Conservation (phyloP, 2,329 filamentous ascomycete genomes). For the Trichocomaceae sp. region DNA sequence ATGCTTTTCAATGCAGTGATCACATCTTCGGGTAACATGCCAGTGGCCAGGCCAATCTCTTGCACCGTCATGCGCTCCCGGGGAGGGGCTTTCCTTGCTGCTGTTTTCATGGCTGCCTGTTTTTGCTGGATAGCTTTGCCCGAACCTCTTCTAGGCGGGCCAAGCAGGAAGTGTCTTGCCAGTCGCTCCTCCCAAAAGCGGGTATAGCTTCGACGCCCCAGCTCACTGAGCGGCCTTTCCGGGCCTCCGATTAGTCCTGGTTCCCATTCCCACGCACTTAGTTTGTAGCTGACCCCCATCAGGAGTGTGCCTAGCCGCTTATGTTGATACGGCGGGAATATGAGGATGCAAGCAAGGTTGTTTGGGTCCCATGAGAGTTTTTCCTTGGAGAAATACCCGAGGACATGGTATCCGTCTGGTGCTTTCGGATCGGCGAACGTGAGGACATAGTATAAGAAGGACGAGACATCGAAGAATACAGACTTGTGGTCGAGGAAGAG, state of each 20-base stretch:
- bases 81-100: constrained; percentile 12
- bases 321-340: constrained; percentile 93
- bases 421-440: constrained; percentile 59
- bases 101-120: constrained; percentile 41
- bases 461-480: constrained; percentile 92
- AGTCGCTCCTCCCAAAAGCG: constrained; percentile 84
- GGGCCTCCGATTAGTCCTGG: constrained; percentile 73
- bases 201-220: constrained; percentile 74
- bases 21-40: constrained; percentile 80
- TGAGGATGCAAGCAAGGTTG: constrained; percentile 90
- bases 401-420: constrained; percentile 51
- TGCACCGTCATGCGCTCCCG: constrained; percentile 56
- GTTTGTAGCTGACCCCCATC: constrained; percentile 90
- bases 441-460: constrained; percentile 91
- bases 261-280: constrained; percentile 66
- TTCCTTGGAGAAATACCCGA: constrained; percentile 98
- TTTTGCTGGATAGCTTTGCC: constrained; percentile 25
- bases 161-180: constrained; percentile 55
- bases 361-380: constrained; percentile 99
- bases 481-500: constrained; percentile 97
- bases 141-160: constrained; percentile 21
- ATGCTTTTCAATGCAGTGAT: constrained; percentile 72
- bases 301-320: constrained; percentile 81
- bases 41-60: constrained; percentile 69
- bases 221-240: constrained; percentile 84